Conservation (phyloP, 73 alveolate genomes). For the Paramecium octaurelia region DNA sequence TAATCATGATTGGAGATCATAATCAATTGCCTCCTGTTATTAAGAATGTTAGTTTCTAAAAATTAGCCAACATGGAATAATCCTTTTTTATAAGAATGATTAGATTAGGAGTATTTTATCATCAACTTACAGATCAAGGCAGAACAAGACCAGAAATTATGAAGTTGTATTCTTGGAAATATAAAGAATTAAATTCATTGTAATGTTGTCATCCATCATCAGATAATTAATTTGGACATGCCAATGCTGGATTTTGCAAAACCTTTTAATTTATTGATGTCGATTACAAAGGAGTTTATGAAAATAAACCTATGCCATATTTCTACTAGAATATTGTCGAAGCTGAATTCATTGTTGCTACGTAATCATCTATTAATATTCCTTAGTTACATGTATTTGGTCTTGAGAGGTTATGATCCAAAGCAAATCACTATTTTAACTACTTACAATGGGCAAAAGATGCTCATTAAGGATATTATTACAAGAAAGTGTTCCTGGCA, state of each 20-base stretch:
- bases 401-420: conserved; percentile 71
- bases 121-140: conserved; percentile 70
- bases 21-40: conserved; percentile 92
- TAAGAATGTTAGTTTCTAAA: conserved; percentile 72
- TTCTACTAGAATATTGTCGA: conserved; percentile 77
- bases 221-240: conserved; percentile 47
- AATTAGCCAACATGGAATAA: conserved; percentile 71
- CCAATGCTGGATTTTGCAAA: conserved; percentile 62
- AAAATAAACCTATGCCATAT: conserved; percentile 65
- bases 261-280: conserved; percentile 72
- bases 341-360: conserved; percentile 39
- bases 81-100: conserved; percentile 74
- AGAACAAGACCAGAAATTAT: conserved; percentile 77
- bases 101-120: conserved; percentile 66
- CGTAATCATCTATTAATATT: neutral
- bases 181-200: conserved; percentile 50
- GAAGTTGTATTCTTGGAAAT: conserved; percentile 72
- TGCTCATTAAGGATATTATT: conserved; percentile 72
- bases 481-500: conserved; percentile 73
- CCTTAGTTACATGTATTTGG: conserved; percentile 71
- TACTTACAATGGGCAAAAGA: conserved; percentile 74
- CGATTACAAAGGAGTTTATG: conserved; percentile 66
- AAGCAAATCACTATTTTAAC: conserved; percentile 66
- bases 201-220: neutral
- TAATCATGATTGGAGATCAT: conserved; percentile 87